phyloP scores from a whole-genome alignment of 2,329 filamentous ascomycete species.

The Talaromyces sp. region DNA sequence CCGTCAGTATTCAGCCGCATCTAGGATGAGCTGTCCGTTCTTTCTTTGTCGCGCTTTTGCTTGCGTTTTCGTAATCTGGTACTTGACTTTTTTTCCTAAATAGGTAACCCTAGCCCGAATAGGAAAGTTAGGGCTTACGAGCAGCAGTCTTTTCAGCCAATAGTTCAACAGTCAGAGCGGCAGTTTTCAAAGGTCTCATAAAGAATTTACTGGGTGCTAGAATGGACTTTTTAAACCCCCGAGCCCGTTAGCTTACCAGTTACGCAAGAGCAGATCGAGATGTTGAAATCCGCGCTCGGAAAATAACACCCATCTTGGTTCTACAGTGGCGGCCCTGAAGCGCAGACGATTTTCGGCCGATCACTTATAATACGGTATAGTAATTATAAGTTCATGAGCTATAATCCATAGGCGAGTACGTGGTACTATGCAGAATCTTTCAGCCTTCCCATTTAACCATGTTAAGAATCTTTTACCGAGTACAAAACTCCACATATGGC shows the following conservation, averaged over 20 bases:
- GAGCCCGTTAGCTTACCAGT: background rate
- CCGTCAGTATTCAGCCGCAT: background rate
- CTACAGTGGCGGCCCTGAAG: background rate
- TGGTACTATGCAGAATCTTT: background rate
- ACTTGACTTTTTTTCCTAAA: background rate
- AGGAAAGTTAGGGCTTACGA: background rate
- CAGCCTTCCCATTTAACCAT: background rate
- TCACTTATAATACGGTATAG: background rate
- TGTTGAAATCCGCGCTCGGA: background rate
- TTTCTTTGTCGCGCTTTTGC: background rate
- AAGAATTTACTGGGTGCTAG: background rate
- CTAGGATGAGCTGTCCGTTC: background rate
- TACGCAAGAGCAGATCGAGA: background rate
- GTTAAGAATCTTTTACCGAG: background rate
- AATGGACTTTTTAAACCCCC: background rate
- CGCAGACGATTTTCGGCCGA: background rate
- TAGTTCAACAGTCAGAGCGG: background rate
- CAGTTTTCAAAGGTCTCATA: background rate
- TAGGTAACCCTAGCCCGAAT: background rate
- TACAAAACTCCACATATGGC: background rate
- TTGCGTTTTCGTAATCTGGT: background rate
- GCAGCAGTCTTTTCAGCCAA: background rate
- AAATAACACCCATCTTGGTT: background rate
- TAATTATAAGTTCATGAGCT: background rate
- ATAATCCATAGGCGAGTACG: background rate